Percentiles rank a stretch among this genome's conserved stretches.
Evolutionary conservation across 2,329 filamentous ascomycete genomes (phyloP).

Genomic region (Nectriaceae sp.): DNA sequence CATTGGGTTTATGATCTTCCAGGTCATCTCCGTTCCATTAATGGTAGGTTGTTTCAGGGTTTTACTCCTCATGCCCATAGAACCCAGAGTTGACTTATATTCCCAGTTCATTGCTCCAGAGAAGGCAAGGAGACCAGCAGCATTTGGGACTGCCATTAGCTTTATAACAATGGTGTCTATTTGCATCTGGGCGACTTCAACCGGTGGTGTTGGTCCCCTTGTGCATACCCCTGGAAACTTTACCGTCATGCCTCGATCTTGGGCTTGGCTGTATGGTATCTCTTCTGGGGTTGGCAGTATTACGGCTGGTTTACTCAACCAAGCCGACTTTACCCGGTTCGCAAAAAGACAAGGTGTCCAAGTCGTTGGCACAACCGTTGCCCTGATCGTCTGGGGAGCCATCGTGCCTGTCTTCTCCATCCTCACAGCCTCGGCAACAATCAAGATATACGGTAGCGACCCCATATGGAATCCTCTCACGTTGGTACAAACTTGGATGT

Average conservation of each 20-base stretch:
- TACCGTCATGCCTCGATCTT: neutral
- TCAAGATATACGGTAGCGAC: neutral
- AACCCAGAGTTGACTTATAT: neutral
- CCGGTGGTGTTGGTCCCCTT: neutral
- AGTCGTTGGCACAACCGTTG: neutral
- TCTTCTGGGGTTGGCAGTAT: neutral
- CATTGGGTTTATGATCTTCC: slow-evolving; percentile 1
- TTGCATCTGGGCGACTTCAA: neutral
- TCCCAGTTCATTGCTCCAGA: neutral
- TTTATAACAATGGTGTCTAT: neutral
- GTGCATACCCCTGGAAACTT: neutral
- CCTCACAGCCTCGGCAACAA: neutral
- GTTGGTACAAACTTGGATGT: neutral
- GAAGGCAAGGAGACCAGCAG: neutral
- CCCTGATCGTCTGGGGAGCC: neutral
- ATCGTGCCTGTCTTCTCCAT: slow-evolving; percentile 1
- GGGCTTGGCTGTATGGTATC: slow-evolving; percentile 3
- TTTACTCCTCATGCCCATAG: neutral
- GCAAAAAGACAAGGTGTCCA: slow-evolving; percentile 1
- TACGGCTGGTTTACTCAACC: slow-evolving; percentile 1
- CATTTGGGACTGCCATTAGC: neutral
- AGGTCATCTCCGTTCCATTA: slow-evolving; percentile 1
- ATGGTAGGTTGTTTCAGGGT: neutral
- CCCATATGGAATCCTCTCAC: neutral
- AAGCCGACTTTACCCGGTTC: slow-evolving; percentile 2